A percentile compares a stretch with the other conserved stretches of the same genome.
phyloP scores from a whole-genome alignment of 1,139 yeast genomes.

The Scheffersomyces cryptocercus region DNA sequence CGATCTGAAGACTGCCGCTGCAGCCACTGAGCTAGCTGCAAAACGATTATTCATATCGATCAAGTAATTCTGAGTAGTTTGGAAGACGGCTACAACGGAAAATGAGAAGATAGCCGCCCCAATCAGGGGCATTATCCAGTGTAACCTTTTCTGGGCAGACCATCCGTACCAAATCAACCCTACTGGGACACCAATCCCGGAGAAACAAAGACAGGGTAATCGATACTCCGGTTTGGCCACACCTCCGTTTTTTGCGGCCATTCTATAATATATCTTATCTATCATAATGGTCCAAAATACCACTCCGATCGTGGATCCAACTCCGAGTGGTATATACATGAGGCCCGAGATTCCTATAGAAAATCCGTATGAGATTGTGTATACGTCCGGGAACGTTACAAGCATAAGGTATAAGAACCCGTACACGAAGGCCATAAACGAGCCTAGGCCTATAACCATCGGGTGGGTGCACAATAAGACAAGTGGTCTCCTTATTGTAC shows the following conservation, averaged over 20 bases:
- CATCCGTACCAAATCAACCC: constrained; percentile 67
- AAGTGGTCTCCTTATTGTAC: constrained; percentile 53
- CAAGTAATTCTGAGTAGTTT: constrained; percentile 58
- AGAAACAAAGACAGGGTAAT: constrained; percentile 43
- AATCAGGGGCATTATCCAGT: constrained; percentile 59
- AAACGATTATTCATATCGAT: constrained; percentile 68
- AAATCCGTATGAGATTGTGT: constrained; percentile 48
- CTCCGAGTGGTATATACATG: constrained; percentile 56
- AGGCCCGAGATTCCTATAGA: constrained; percentile 53
- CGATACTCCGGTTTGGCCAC: constrained; percentile 58
- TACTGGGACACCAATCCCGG: constrained; percentile 50
- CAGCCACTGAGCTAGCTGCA: constrained; percentile 61
- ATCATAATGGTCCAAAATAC: constrained; percentile 44
- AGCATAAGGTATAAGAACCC: constrained; percentile 46
- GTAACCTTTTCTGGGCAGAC: constrained; percentile 51
- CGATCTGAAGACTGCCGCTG: constrained; percentile 63
- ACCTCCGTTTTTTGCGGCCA: constrained; percentile 47
- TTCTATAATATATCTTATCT: constrained; percentile 33
- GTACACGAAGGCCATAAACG: constrained; percentile 42
- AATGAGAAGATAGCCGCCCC: constrained; percentile 59
- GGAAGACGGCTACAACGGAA: constrained; percentile 59
- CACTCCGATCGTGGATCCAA: constrained; percentile 52
- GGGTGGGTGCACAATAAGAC: constrained; percentile 55
- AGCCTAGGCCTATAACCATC: constrained; percentile 59
- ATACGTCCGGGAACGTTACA: constrained; percentile 58